Evolutionary conservation across 202 grass and related monocot species (phyloP).

Genomic region (Elaeis oleifera): DNA sequence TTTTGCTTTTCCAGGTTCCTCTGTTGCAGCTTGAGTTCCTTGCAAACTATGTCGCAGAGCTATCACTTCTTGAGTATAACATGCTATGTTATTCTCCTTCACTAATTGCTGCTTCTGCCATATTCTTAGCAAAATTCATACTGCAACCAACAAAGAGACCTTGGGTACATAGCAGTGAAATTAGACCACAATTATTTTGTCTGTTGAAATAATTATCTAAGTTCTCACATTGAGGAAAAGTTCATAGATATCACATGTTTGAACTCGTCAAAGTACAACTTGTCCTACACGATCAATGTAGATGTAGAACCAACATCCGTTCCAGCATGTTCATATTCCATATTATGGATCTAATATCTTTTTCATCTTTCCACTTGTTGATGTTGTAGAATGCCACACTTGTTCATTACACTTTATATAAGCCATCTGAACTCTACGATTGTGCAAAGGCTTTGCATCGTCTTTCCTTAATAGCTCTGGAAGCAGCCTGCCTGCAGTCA

Average conservation of each 20-base stretch:
- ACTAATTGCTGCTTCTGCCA: conserved; percentile 63
- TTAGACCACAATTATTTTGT: not conserved
- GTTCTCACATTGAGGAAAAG: too few relatives aligned
- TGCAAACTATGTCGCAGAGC: conserved; percentile 71
- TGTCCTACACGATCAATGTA: too few relatives aligned
- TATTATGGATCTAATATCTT: too few relatives aligned
- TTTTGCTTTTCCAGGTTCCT: conserved; percentile 44
- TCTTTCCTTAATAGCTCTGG: conserved; percentile 56
- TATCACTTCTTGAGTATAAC: conserved; percentile 84
- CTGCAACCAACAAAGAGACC: conserved; percentile 72
- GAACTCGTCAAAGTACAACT: too few relatives aligned
- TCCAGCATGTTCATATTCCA: too few relatives aligned
- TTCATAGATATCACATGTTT: too few relatives aligned
- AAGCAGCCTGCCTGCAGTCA: conserved; percentile 84
- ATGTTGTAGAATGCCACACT: conserved; percentile 73
- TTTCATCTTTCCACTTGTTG: conserved; percentile 2
- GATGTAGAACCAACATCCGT: too few relatives aligned
- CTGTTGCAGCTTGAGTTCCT: conserved; percentile 84
- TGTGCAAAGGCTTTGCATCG: conserved; percentile 60
- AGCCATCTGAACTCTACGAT: conserved; percentile 47
- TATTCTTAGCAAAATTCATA: conserved; percentile 84
- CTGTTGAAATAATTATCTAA: too few relatives aligned
- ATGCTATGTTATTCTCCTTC: conserved; percentile 77
- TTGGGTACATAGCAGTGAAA: conserved; percentile 37
- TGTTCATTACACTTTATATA: conserved; percentile 74